phyloP scores from a whole-genome alignment of 495 filamentous ascomycete species.

The Margaritispora aquatica region DNA sequence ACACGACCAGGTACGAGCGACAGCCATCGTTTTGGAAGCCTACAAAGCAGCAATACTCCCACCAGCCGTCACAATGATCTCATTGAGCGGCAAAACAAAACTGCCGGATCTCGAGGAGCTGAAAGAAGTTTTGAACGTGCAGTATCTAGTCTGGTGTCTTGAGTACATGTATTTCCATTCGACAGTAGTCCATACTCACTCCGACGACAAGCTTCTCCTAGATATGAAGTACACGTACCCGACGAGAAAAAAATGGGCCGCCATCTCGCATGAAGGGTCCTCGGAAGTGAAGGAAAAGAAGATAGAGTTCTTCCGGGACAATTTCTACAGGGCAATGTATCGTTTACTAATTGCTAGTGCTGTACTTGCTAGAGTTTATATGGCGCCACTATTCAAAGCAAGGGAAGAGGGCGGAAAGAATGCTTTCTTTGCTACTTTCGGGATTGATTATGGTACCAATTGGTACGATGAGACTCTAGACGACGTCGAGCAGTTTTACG shows the following conservation, averaged over 20 bases:
- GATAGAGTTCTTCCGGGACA: constrained; percentile 10
- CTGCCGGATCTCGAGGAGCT: constrained; percentile 10
- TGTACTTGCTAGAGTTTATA: constrained; percentile 14
- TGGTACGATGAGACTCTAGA: neutral
- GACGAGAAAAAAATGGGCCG: too few relatives aligned
- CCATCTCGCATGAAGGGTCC: too few relatives aligned
- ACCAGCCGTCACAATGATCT: constrained; percentile 2
- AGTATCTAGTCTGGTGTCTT: constrained; percentile 12
- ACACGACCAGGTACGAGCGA: constrained; percentile 10
- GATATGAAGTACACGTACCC: constrained; percentile 1
- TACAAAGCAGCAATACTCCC: constrained; percentile 5
- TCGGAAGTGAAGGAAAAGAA: too few relatives aligned
- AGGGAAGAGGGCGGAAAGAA: constrained; percentile 6
- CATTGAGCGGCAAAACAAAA: constrained; percentile 6
- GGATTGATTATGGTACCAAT: neutral
- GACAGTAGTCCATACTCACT: neutral
- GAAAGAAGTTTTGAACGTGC: constrained; percentile 13
- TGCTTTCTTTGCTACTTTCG: neutral
- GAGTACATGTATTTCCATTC: constrained; percentile 15
- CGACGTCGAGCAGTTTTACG: neutral
- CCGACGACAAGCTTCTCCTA: neutral
- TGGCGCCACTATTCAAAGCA: constrained; percentile 11
- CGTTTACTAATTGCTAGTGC: constrained; percentile 12
- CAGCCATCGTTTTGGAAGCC: constrained; percentile 8
- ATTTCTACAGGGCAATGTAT: constrained; percentile 15